Percentiles rank a stretch among this genome's conserved stretches.
These are phyloP conservation scores for Talaromyces thailandensis DNA, from an alignment of 495 filamentous ascomycete genomes.

Conservation along the genomic window DNA sequence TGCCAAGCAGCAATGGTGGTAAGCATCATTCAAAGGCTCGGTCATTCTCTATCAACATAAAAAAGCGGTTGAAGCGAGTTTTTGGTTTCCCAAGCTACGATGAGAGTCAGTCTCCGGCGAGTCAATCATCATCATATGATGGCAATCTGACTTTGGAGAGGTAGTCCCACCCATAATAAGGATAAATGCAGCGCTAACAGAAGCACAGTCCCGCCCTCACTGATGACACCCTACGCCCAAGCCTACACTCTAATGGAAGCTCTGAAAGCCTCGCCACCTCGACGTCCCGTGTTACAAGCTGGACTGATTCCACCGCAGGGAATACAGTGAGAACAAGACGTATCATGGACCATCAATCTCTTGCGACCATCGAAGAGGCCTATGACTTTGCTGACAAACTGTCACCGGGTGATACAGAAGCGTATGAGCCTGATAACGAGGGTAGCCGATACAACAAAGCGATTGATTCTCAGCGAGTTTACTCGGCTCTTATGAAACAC, in stretches of 20 bases:
- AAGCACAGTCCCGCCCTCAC: slow-evolving; percentile 17
- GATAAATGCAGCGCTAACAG: slow-evolving; percentile 2
- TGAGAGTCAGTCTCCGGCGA: slow-evolving; percentile 29
- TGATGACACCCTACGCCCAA: slow-evolving; percentile 28
- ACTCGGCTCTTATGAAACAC: slow-evolving; percentile 64
- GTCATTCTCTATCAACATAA: slow-evolving; percentile 52
- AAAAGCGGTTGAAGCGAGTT: slow-evolving; percentile 50
- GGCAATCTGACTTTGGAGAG: neutral
- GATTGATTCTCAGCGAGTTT: slow-evolving; percentile 57
- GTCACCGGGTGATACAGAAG: neutral
- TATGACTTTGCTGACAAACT: slow-evolving; percentile 22
- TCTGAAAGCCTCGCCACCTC: slow-evolving; percentile 41
- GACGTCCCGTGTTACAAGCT: slow-evolving; percentile 66
- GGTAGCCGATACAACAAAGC: neutral
- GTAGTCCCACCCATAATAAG: neutral
- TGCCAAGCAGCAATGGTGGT: slow-evolving; percentile 23
- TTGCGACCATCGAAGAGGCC: slow-evolving; percentile 61
- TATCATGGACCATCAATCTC: slow-evolving; percentile 40
- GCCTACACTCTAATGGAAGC: slow-evolving; percentile 29
- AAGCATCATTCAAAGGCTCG: slow-evolving; percentile 43
- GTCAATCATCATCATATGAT: slow-evolving; percentile 22
- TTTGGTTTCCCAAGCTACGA: slow-evolving; percentile 42
- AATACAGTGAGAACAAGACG: slow-evolving; percentile 34
- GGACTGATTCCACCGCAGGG: slow-evolving; percentile 55
- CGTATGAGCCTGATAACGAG: neutral